A percentile compares a stretch with the other conserved stretches of the same genome.
Evolutionary conservation across 2,329 filamentous ascomycete species (phyloP).

Genomic region (Alternaria tenuissima): DNA sequence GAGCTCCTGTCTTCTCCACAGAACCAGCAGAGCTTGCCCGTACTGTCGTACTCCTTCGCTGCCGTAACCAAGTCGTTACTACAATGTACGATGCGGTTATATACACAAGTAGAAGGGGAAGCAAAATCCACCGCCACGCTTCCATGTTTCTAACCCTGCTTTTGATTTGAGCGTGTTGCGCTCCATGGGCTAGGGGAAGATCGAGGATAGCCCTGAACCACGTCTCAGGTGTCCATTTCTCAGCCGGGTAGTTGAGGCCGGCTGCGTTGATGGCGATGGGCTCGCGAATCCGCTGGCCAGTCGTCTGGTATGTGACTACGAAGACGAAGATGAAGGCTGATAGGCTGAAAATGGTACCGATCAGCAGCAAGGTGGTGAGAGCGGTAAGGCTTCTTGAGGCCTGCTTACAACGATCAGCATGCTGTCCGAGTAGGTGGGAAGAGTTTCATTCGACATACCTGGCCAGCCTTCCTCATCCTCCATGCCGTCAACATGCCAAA

Average conservation of each 20-base stretch:
- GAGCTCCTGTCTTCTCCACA: conserved; percentile 22
- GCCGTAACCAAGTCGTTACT: conserved; percentile 27
- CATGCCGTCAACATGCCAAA: conserved; percentile 42
- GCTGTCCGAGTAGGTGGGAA: background rate
- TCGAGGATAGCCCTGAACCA: conserved; percentile 45
- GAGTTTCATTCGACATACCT: conserved; percentile 7
- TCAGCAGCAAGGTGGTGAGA: conserved; percentile 46
- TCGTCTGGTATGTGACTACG: conserved; percentile 41
- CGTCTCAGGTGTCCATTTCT: conserved; percentile 45
- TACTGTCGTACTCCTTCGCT: conserved; percentile 26
- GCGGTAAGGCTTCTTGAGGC: conserved; percentile 42
- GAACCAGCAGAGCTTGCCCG: conserved; percentile 13
- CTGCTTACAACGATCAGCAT: conserved; percentile 16
- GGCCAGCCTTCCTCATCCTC: conserved; percentile 24
- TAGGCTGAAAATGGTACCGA: conserved; percentile 41
- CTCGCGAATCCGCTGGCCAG: conserved; percentile 32
- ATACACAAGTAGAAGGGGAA: conserved; percentile 40
- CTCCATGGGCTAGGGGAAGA: conserved; percentile 32
- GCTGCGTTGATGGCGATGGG: conserved; percentile 31
- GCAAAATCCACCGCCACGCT: conserved; percentile 46
- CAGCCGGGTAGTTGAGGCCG: conserved; percentile 30
- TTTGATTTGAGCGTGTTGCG: conserved; percentile 28
- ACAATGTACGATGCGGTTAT: conserved; percentile 29
- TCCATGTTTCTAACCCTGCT: conserved; percentile 37
- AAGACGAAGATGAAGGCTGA: conserved; percentile 43